Evolutionary conservation across 805 yeast species (phyloP).

Genomic region (Candida patagonica): DNA sequence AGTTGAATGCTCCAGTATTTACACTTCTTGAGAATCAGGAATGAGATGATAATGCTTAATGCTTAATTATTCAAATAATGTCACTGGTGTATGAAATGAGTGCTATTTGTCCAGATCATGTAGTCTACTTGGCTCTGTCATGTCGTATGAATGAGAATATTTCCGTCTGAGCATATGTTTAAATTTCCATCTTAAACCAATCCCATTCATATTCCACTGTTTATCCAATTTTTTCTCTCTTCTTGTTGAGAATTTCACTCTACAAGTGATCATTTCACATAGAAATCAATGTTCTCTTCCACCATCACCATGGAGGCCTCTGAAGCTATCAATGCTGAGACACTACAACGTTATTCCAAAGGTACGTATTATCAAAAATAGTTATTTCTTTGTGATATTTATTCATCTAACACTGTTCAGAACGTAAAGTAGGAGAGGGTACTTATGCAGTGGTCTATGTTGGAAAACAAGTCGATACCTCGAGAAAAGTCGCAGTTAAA

Average conservation of each 20-base stretch:
- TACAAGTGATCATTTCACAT: too few relatives aligned
- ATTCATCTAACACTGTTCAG: constrained; percentile 26
- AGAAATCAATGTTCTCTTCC: not conserved
- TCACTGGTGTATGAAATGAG: too few relatives aligned
- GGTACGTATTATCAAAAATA: constrained; percentile 8
- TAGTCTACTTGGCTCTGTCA: not conserved
- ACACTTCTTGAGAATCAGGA: constrained; percentile 77
- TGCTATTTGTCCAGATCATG: too few relatives aligned
- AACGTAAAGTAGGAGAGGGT: constrained; percentile 95
- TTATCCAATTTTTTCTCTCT: too few relatives aligned
- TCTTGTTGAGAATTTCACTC: too few relatives aligned
- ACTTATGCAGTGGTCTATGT: constrained; percentile 90
- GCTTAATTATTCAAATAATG: too few relatives aligned
- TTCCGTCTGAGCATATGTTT: too few relatives aligned
- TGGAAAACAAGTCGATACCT: constrained; percentile 54
- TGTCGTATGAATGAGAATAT: too few relatives aligned
- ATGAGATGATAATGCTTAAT: too few relatives aligned
- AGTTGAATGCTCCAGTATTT: constrained; percentile 76
- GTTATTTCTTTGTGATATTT: not conserved
- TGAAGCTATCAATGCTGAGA: constrained; percentile 9
- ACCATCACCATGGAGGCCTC: constrained; percentile 7
- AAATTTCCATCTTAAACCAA: too few relatives aligned
- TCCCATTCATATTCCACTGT: too few relatives aligned
- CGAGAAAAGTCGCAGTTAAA: constrained; percentile 74
- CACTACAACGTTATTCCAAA: constrained; percentile 14